Evolutionary conservation across 106 monocot species (phyloP).

Genomic region (Apostasia shenzhenica): DNA sequence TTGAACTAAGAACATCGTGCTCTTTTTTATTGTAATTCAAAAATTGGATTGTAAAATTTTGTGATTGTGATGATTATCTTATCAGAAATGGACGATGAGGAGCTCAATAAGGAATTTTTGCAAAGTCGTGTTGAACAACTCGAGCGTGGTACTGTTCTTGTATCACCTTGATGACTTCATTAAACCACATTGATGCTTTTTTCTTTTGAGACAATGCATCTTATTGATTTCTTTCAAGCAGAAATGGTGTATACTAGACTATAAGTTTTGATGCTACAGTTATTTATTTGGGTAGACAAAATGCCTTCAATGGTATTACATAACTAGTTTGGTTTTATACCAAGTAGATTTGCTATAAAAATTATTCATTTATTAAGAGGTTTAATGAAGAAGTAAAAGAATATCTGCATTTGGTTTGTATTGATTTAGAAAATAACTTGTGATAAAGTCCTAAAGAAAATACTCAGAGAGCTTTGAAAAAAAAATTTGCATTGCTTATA

Average conservation of each 20-base stretch:
- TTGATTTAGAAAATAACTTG: no score
- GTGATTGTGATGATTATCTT: neutral
- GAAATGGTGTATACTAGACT: neutral
- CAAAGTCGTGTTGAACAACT: constrained; percentile 39
- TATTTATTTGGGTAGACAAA: no score
- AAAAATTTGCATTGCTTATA: no score
- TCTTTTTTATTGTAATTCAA: no score
- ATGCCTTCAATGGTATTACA: neutral
- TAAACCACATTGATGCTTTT: neutral
- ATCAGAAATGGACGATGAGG: constrained; percentile 38
- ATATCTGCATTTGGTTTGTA: no score
- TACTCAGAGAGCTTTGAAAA: no score
- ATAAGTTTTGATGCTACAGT: no score
- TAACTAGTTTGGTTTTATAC: neutral
- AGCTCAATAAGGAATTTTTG: constrained; percentile 23
- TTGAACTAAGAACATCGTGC: no score
- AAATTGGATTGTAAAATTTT: no score
- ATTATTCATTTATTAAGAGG: neutral
- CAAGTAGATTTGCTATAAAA: neutral
- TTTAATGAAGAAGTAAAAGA: neutral
- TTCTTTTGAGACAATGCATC: neutral
- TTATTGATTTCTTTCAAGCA: no score
- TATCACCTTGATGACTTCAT: neutral
- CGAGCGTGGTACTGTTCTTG: constrained; percentile 35
- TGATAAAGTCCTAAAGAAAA: no score